Evolutionary conservation across 495 filamentous ascomycete genomes (phyloP), one percentile per base, ranked within the genome.

Genomic region (Parmelia sp.): DNA sequence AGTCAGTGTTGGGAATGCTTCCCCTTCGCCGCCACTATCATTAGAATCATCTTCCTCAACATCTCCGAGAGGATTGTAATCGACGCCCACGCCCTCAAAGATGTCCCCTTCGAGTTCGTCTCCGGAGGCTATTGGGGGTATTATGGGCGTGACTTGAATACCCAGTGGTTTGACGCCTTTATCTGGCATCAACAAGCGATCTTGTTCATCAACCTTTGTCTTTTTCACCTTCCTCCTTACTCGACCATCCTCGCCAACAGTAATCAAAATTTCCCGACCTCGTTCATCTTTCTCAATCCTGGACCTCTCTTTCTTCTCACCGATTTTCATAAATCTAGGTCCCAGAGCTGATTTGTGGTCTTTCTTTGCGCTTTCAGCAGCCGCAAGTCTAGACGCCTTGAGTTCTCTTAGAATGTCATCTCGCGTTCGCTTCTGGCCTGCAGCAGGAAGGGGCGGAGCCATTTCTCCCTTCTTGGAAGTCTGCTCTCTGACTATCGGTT

Each of bases 21-120:
- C 45, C 40, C 74, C 75, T 23, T 84, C 82, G 42, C 81, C 80
- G 15, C 79, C 81, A 7, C 82, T 76, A 11, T 83, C 78, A 12
- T 80, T 78, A 12, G 70, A 77, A 15, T 73, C 74, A 40, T 82
- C 80, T 7, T 81, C 83, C 25, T 82, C 81, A 31, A 95, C 69
- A 25, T 81, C 88, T 2, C 86, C 92, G 42, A 97, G 80, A 7
- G 94, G 95, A 73, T 98, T 83, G 72, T 96, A 98, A 69, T 94
- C 90, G 31, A 83, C 83, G 8, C 89, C 94, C 3, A 84, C 91
- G 39, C 88, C 94, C 57, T 88, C 90, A 71, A 98, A 98, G 29
- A 98, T 98, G 60, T 89, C 86, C 12, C 80, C 81, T 49, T 84
- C 82, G 49, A 84, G 81, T 60, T 81, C 80, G 21, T 85, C 81